Evolutionary conservation across 2,329 filamentous ascomycete genomes (phyloP).

Genomic region (Volutella citrinella): DNA sequence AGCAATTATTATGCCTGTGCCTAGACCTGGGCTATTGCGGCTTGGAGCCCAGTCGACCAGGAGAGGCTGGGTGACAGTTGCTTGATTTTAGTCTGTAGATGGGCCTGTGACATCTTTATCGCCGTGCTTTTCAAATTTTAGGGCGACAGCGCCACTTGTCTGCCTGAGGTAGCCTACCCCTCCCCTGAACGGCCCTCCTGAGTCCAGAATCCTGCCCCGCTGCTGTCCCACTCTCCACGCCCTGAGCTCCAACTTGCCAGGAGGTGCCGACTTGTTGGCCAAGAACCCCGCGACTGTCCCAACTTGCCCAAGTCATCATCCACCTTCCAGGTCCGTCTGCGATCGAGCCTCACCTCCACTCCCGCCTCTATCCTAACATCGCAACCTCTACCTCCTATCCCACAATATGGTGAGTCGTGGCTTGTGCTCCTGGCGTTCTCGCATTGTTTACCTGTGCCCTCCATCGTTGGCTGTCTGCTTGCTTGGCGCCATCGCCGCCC

Average conservation of each 20-base stretch:
- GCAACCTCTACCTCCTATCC: too few species aligned
- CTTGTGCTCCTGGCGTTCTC: slow-evolving; percentile 2
- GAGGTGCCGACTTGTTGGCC: slow-evolving; percentile 28
- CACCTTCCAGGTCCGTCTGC: slow-evolving; percentile 20
- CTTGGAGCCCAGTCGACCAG: too few species aligned
- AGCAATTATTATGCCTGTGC: too few species aligned
- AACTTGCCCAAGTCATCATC: slow-evolving; percentile 29
- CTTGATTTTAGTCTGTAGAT: too few species aligned
- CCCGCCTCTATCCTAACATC: slow-evolving; percentile 14
- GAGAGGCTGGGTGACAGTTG: too few species aligned
- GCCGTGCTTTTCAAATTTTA: too few species aligned
- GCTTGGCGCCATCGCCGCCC: slow-evolving; percentile 12
- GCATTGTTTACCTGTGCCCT: slow-evolving; percentile 4
- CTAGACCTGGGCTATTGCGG: too few species aligned
- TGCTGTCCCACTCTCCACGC: slow-evolving; percentile 17
- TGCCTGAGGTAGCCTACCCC: too few species aligned
- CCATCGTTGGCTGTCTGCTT: slow-evolving; percentile 8
- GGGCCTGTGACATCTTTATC: too few species aligned
- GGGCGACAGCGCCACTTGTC: too few species aligned
- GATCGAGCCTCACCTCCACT: slow-evolving; percentile 22
- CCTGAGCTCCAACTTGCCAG: slow-evolving; percentile 27
- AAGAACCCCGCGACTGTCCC: slow-evolving; percentile 27
- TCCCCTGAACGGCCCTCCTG: too few species aligned
- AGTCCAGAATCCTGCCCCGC: slow-evolving; percentile 3
- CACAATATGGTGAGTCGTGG: slow-evolving; percentile 29